Evolutionary conservation across 768 basidiomycete genomes (phyloP).

Genomic region (Pulveroboletus sp.): DNA sequence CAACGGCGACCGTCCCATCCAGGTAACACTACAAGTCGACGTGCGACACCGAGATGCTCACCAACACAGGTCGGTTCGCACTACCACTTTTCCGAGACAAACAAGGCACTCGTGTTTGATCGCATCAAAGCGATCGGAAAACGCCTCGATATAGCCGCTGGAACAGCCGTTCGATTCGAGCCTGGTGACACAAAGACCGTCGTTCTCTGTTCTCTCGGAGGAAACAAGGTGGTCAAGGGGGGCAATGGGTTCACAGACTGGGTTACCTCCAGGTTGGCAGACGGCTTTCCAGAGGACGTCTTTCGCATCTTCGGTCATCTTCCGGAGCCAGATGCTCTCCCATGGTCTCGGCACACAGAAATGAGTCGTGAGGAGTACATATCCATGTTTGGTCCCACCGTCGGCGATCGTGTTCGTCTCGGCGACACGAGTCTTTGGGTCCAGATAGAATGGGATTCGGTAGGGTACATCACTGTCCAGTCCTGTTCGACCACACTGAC

Average conservation of each 20-base stretch:
- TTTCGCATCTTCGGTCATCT: constrained; percentile 46
- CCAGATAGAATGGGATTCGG: constrained; percentile 83
- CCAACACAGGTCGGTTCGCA: constrained; percentile 77
- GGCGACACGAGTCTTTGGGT: constrained; percentile 92
- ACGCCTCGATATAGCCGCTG: constrained; percentile 87
- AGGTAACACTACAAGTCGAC: constrained; percentile 43
- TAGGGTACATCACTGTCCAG: constrained; percentile 23
- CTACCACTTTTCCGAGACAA: constrained; percentile 92
- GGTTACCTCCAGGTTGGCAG: constrained; percentile 47
- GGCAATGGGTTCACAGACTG: constrained; percentile 56
- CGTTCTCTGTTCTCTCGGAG: constrained; percentile 73
- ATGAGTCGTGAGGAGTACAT: constrained; percentile 74
- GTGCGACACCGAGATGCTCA: constrained; percentile 1
- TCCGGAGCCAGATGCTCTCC: constrained; percentile 57
- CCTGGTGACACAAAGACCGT: constrained; percentile 88
- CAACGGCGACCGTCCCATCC: constrained; percentile 89
- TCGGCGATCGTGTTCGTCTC: constrained; percentile 81
- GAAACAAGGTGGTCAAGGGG: constrained; percentile 65
- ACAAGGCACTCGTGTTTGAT: constrained; percentile 76
- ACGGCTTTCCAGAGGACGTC: constrained; percentile 22
- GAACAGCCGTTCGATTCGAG: constrained; percentile 95
- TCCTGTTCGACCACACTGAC: neutral
- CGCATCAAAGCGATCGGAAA: constrained; percentile 75
- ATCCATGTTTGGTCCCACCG: constrained; percentile 94
- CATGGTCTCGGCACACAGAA: constrained; percentile 47